Conservation (phyloP, 768 basidiomycete genomes). For the Austroboletus festivus region DNA sequence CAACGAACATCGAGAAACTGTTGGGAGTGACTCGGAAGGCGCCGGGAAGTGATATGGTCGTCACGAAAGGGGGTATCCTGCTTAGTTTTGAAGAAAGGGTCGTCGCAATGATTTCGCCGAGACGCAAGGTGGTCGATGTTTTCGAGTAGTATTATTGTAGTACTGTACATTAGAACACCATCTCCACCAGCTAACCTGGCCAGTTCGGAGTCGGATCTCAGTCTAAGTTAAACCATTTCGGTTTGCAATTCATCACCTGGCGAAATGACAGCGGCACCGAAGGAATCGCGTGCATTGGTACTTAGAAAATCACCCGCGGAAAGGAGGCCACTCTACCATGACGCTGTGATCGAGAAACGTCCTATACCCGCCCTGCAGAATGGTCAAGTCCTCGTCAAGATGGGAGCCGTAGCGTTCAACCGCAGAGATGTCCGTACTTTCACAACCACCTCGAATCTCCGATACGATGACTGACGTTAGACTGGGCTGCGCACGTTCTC, state of each 20-base stretch:
- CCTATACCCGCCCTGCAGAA: constrained; percentile 48
- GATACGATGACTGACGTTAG: not conserved
- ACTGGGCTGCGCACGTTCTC: not conserved
- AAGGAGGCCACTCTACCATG: constrained; percentile 49
- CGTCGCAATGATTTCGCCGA: constrained; percentile 39
- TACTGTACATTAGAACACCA: too few relatives aligned
- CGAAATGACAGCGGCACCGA: constrained; percentile 28
- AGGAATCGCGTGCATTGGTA: constrained; percentile 45
- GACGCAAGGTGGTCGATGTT: constrained; percentile 34
- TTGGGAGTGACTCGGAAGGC: constrained; percentile 33
- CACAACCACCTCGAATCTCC: not conserved
- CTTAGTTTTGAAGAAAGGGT: constrained; percentile 46
- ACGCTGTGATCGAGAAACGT: constrained; percentile 50
- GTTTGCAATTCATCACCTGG: too few relatives aligned
- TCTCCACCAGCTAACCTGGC: too few relatives aligned
- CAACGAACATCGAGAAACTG: constrained; percentile 41
- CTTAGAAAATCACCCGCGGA: constrained; percentile 41
- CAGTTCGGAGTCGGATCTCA: too few relatives aligned
- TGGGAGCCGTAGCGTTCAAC: constrained; percentile 72
- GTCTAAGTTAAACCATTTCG: too few relatives aligned
- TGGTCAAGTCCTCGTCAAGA: constrained; percentile 64
- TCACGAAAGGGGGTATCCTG: constrained; percentile 37
- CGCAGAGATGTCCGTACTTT: constrained; percentile 58
- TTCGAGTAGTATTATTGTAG: constrained; percentile 20
- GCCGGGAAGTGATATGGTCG: constrained; percentile 37